Evolutionary conservation across 768 basidiomycete species (phyloP), one percentile per base, ranked within the genome.

Genomic region (Mycena venus): DNA sequence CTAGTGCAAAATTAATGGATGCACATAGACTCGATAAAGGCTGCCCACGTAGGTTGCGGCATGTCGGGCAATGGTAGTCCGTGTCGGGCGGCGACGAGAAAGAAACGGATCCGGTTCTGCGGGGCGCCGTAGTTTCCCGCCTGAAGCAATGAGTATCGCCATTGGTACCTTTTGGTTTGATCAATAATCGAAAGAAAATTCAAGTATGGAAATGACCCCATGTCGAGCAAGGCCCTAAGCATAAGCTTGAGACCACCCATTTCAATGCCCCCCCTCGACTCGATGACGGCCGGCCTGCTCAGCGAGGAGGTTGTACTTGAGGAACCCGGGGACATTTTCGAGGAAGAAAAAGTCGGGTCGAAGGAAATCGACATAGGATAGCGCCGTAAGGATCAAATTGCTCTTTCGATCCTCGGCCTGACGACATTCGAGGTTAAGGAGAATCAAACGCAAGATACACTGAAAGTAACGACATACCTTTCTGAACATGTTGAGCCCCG

Each of bases 161-260:
- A 85, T 75, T 92, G 91, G 78, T 92, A 90, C 2, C 90, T 90
- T 77, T 14, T 12, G 31, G 65, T 60, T 60, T 51, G 56, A 51
- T 29, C 10, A 59, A 25, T 67, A 47, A 5, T 31, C 70, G 38
- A 34, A 68, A 36, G 63, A 23, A 9, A 15, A 10, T 31, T 72
- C 9, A 17, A 15, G 27, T 59, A 53, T 38, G 34, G 11, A 44
- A 34, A 1, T 74, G 85, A 95, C 95, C 88, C 87, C 89, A 96
- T 90, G 34, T 91, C 89, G 5, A 92, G 77, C 73, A 96, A 78
- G 0, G 90, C 89, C 5, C 91, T 84, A 0, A 91, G 79, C 23
- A 95, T 78, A 21, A 96, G 86, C 80, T 94, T 95, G 1, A 96
- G 78, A 0, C 93, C 93, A 9, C 95, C 95, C 88, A 90, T 90